Percentiles rank a stretch among this genome's conserved stretches.
Conservation (phyloP, 2,329 filamentous ascomycete species). For the Colletotrichum chlorophyti region DNA sequence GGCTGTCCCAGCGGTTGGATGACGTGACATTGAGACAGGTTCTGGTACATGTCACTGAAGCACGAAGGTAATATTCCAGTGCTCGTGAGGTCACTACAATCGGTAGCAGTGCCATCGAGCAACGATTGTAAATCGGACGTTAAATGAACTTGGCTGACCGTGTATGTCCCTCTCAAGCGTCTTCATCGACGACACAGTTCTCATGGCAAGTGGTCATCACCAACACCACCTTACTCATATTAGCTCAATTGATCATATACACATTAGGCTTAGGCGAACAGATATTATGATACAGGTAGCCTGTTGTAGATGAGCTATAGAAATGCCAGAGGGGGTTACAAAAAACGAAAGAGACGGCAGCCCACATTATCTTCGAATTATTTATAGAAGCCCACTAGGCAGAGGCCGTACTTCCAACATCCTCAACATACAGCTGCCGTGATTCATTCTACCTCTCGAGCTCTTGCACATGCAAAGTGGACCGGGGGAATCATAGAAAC, state of each 20-base stretch:
- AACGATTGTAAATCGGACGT: no score
- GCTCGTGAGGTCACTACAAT: no score
- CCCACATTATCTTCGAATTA: constrained; percentile 31
- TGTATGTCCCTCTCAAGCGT: not conserved
- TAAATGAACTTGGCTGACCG: no score
- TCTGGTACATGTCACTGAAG: no score
- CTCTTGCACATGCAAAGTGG: constrained; percentile 29
- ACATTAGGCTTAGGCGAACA: constrained; percentile 26
- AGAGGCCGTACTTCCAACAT: constrained; percentile 33
- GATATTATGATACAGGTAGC: constrained; percentile 27
- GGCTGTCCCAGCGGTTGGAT: not conserved
- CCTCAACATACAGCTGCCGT: constrained; percentile 16
- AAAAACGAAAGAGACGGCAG: constrained; percentile 10
- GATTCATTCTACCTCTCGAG: constrained; percentile 29
- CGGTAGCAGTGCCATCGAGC: no score
- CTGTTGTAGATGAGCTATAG: constrained; percentile 26
- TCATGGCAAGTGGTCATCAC: no score
- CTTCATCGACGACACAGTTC: not conserved
- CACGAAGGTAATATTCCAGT: no score
- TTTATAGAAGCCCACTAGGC: constrained; percentile 33
- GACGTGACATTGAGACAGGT: no score
- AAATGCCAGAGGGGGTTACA: constrained; percentile 9
- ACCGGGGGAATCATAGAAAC: constrained; percentile 35
- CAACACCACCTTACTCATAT: not conserved
- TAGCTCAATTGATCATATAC: constrained; percentile 21